Base-by-base conservation (phyloP, 2,329 filamentous ascomycete genomes). In the Penicillium sp. region DNA sequence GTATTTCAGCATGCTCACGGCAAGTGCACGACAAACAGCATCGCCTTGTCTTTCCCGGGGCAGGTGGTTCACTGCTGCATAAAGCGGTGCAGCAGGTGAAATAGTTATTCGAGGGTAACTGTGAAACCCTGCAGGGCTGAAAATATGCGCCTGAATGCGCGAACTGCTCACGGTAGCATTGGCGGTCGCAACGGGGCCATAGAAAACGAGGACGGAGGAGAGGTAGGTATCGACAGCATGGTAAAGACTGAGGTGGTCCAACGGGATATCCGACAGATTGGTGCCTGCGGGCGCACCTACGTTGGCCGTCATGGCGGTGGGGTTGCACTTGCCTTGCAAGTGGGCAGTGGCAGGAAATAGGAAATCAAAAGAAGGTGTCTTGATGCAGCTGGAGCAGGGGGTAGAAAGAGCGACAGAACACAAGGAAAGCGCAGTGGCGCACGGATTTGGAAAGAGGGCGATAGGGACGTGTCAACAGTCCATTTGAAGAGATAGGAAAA, bases 1-100 rank as follows among this genome's bases (percentile, higher is more conserved):
- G 80, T 97, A 99, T 74, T 96, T 97, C 80, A 89, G 89, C 64
- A 99, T 82, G 55, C 91, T 92, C 75, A 98, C 96, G 48, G 93
- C 95, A 55, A 99, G 83, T 19, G 89, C 95, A 46, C 95, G 88
- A 76, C 90, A 96, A 63, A 96, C 83, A 75, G 98, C 93, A 73
- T 98, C 93, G 68, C 93, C 93, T 79, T 98, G 95, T 75, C 93
- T 92, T 72, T 97, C 93, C 71, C 92, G 89, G 43, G 95, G 92
- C 44, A 99, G 84, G 73, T 93, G 87, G 72, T 90, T 88, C 73
- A 99, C 95, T 53, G 93, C 93, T 64, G 87, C 85, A 75, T 98
- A 98, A 69, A 96, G 89, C 51, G 91, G 87, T 47, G 93, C 96
- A 70, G 90, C 96, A 45, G 95, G 95, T 24, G 93, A 96, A 63